Conservation (phyloP, 805 yeast genomes). For the Lachancea quebecensis region DNA sequence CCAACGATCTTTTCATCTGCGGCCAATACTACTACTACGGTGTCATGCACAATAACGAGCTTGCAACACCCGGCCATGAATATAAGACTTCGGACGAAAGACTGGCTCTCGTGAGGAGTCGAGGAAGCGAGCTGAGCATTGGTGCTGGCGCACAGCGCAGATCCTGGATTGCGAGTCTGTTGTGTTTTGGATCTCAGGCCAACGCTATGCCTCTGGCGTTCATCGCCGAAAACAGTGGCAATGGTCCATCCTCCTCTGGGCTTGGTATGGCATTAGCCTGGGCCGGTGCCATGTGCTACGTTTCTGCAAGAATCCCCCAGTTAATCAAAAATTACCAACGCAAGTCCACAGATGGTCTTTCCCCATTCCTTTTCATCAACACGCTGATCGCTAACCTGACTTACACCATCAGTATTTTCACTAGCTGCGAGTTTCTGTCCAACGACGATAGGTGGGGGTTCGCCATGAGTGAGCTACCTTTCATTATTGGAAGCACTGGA, state of each 20-base stretch:
- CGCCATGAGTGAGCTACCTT: conserved; percentile 67
- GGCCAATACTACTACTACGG: conserved; percentile 69
- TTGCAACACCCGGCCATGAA: conserved; percentile 32
- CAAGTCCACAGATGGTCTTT: conserved; percentile 80
- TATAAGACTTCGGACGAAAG: conserved; percentile 19
- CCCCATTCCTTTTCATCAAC: conserved; percentile 70
- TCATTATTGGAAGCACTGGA: conserved; percentile 77
- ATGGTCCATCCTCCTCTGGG: conserved; percentile 8
- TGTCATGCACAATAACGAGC: conserved; percentile 24
- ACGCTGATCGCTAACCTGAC: conserved; percentile 74
- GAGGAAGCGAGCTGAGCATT: conserved; percentile 5
- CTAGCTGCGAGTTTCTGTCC: conserved; percentile 49
- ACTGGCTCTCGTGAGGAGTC: conserved; percentile 7
- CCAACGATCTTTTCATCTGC: conserved; percentile 60
- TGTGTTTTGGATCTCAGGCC: conserved; percentile 1
- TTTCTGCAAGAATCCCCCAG: conserved; percentile 80
- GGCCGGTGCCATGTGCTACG: conserved; percentile 69
- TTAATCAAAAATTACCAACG: conserved; percentile 65
- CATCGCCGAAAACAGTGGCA: conserved; percentile 13
- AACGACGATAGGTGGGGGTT: conserved; percentile 39
- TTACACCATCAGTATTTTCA: conserved; percentile 67
- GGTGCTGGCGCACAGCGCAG: neutral
- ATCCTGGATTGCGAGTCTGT: conserved; percentile 9
- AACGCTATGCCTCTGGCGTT: conserved; percentile 2
- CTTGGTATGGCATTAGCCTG: conserved; percentile 59